Conservation (phyloP, 2,329 filamentous ascomycete species). For the Albifimbria verrucaria region DNA sequence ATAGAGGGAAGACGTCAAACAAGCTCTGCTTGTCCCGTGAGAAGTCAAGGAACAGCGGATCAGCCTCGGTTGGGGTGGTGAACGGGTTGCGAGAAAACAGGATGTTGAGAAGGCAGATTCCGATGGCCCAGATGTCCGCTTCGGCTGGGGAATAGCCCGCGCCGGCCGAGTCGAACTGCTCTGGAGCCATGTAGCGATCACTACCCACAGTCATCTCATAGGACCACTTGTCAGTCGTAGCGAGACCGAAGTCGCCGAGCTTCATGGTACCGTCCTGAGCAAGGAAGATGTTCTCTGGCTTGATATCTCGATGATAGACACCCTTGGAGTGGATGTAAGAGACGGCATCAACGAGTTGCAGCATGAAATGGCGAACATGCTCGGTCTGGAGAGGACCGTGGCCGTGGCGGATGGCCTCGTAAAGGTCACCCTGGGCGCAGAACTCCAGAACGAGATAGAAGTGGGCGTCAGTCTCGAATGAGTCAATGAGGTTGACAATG, state of each 20-base stretch:
- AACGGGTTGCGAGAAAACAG: constrained; percentile 97
- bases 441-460: constrained; percentile 92
- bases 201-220: constrained; percentile 92
- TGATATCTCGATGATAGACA: constrained; percentile 96
- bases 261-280: constrained; percentile 86
- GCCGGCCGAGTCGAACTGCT: constrained; percentile 89
- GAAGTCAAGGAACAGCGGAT: constrained; percentile 91
- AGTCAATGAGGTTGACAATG: constrained; percentile 87
- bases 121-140: constrained; percentile 96
- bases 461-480: constrained; percentile 89
- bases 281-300: constrained; percentile 98
- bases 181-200: constrained; percentile 98
- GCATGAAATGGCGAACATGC: constrained; percentile 96
- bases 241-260: constrained; percentile 92
- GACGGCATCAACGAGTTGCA: constrained; percentile 86
- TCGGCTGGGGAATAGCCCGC: constrained; percentile 88
- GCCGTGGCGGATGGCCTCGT: constrained; percentile 90
- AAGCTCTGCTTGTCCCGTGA: constrained; percentile 89
- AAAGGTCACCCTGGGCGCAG: constrained; percentile 91
- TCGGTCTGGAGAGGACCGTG: constrained; percentile 91
- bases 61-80: constrained; percentile 82
- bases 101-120: constrained; percentile 93
- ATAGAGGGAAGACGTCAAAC: constrained; percentile 98
- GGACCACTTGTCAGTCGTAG: constrained; percentile 85
- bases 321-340: constrained; percentile 87